A percentile compares a stretch with the other conserved stretches of the same genome.
Conservation (phyloP, 1,139 yeast species). For the Pichia sp. region DNA sequence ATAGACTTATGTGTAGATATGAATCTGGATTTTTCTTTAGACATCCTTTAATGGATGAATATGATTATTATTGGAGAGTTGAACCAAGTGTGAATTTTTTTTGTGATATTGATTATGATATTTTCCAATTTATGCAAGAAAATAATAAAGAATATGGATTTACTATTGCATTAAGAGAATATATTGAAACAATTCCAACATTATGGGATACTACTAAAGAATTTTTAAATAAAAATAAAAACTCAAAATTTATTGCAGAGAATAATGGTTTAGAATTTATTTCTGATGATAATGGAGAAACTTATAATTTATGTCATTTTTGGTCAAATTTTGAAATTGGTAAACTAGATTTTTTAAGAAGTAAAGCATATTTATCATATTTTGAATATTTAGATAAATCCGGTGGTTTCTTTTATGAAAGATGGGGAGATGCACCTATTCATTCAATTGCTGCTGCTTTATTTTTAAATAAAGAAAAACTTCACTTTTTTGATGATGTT, state of each 20-base stretch:
- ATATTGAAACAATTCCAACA: constrained; percentile 46
- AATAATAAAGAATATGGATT: constrained; percentile 56
- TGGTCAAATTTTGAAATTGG: constrained; percentile 91
- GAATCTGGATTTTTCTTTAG: constrained; percentile 67
- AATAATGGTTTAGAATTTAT: constrained; percentile 58
- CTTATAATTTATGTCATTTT: constrained; percentile 77
- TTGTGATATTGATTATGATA: constrained; percentile 61
- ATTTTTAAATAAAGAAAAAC: constrained; percentile 51
- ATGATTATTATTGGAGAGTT: constrained; percentile 72
- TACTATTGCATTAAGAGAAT: constrained; percentile 57
- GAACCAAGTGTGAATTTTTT: constrained; percentile 58
- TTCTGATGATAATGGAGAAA: constrained; percentile 44
- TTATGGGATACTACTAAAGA: constrained; percentile 54
- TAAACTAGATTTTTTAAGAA: constrained; percentile 66
- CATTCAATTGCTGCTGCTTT: constrained; percentile 79
- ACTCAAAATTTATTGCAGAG: constrained; percentile 38
- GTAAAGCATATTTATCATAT: constrained; percentile 58
- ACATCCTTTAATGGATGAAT: constrained; percentile 48
- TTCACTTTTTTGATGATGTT: constrained; percentile 74
- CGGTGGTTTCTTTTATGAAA: constrained; percentile 86
- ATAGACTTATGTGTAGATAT: constrained; percentile 70
- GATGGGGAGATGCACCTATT: constrained; percentile 95
- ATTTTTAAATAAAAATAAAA: constrained; percentile 41
- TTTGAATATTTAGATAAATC: constrained; percentile 65
- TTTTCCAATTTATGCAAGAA: constrained; percentile 60